Conservation (phyloP, 495 filamentous ascomycete species). For the Aspergillus nidulans region DNA sequence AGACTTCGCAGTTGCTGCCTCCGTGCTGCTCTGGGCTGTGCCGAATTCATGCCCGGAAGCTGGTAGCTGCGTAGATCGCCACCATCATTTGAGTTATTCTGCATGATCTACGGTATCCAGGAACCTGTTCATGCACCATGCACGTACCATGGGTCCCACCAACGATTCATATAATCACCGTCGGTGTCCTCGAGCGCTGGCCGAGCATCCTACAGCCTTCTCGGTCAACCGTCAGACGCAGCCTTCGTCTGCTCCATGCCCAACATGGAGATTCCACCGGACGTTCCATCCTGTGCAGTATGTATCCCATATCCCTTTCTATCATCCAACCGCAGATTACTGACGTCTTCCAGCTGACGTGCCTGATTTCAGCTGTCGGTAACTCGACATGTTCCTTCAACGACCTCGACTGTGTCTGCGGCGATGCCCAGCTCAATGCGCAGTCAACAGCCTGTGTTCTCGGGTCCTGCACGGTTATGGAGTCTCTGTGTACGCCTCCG, state of each 20-base stretch:
- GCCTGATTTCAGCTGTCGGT: neutral
- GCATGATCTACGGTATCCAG: neutral
- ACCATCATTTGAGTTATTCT: neutral
- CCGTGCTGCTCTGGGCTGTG: neutral
- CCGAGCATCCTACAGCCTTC: neutral
- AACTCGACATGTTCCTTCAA: slow-evolving; percentile 11
- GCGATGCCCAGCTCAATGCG: slow-evolving; percentile 12
- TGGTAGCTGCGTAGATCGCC: neutral
- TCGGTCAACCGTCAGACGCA: neutral
- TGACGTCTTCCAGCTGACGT: neutral
- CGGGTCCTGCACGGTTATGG: slow-evolving; percentile 14
- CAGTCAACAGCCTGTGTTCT: slow-evolving; percentile 12
- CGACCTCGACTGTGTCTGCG: slow-evolving; percentile 18
- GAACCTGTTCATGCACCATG: neutral
- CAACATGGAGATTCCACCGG: neutral
- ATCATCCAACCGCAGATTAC: neutral
- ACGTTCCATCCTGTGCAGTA: neutral
- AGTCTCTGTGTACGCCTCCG: slow-evolving; percentile 10
- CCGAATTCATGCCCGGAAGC: neutral
- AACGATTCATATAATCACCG: neutral
- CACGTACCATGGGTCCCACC: neutral
- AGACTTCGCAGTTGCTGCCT: neutral
- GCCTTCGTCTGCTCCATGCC: neutral
- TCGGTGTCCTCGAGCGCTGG: neutral
- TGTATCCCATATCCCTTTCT: neutral